Evolutionary conservation across 768 basidiomycete species (phyloP).

Genomic region (Boletus eberwhitei): DNA sequence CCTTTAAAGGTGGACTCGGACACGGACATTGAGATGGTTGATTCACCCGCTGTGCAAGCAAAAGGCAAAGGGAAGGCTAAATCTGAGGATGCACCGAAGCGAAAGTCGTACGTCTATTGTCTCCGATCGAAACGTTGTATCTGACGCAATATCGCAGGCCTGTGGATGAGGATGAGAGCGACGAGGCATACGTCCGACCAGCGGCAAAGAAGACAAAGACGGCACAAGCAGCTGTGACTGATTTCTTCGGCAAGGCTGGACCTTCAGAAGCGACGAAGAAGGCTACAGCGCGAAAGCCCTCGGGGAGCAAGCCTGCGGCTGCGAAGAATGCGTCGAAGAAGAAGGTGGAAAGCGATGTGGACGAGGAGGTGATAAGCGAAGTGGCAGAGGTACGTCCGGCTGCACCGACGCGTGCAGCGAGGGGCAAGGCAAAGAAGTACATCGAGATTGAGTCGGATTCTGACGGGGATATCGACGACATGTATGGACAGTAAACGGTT

Average conservation of each 20-base stretch:
- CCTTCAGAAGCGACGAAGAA: constrained; percentile 39
- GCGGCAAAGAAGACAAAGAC: constrained; percentile 51
- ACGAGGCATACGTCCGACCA: constrained; percentile 43
- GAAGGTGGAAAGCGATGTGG: constrained; percentile 40
- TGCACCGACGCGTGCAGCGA: constrained; percentile 47
- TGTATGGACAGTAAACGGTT: constrained; percentile 38
- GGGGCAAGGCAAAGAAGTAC: constrained; percentile 55
- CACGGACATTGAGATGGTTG: constrained; percentile 34
- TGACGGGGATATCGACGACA: constrained; percentile 39
- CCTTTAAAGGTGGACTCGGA: constrained; percentile 36
- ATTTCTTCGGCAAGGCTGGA: constrained; percentile 55
- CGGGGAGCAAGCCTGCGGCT: constrained; percentile 57
- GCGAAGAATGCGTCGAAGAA: constrained; percentile 48
- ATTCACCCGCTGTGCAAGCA: constrained; percentile 18
- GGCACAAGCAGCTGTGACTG: constrained; percentile 44
- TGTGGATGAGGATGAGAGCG: constrained; percentile 35
- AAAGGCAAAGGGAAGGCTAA: constrained; percentile 49
- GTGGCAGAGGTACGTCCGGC: constrained; percentile 39
- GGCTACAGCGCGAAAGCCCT: constrained; percentile 46
- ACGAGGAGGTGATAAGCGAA: constrained; percentile 43
- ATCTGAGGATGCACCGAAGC: constrained; percentile 43
- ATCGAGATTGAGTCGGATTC: constrained; percentile 56
- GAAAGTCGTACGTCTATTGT: constrained; percentile 56
- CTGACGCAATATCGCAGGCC: constrained; percentile 21
- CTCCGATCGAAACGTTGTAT: constrained; percentile 1